Base-by-base conservation (phyloP, 2,329 filamentous ascomycete genomes). In the Albifimbria verrucaria region DNA sequence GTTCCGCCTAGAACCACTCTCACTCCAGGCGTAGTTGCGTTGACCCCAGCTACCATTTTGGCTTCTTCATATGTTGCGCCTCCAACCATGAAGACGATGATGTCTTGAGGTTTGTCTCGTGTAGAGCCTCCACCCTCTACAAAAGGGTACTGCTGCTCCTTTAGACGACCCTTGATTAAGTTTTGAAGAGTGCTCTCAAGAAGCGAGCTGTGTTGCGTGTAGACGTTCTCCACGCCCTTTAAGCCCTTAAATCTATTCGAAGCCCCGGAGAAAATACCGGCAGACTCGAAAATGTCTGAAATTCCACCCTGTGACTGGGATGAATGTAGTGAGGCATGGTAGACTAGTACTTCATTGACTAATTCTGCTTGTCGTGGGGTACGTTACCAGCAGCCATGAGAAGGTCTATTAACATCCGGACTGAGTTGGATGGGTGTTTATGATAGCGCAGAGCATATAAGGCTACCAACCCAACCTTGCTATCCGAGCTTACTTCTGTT, bases 181-280 rank as follows among this genome's bases (percentile, higher is more conserved):
- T 93, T 93, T 67, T 97, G 93, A 18, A 99, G 74, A 1, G 92
- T 97, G 22, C 83, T 82, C 69, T 97, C 92, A 17, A 99, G 72
- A 21, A 91, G 81, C 0, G 95, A 92, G 6, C 91, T 95, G 70
- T 99, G 94, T 69, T 99, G 95, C 0, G 94, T 99, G 69, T 99
- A 99, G 24, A 99, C 94, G 63, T 99, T 99, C 69, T 99, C 95
- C 1, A 99, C 94, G 2, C 94, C 94, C 66, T 97, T 97, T 15
- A 99, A 79, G 0, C 94, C 94, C 65, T 96, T 96, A 70, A 99
- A 92, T 5, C 92, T 86, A 64, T 88, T 90, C 39, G 91, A 82
- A 11, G 92, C 92, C 12, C 90, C 90, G 1, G 90, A 90, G 71
- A 99, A 96, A 58, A 99, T 93, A 4, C 91, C 93, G 0, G 88